A percentile compares a stretch with the other conserved stretches of the same genome.
Conservation (phyloP, 2,329 filamentous ascomycete genomes). For the Neopestalotiopsis rosae region DNA sequence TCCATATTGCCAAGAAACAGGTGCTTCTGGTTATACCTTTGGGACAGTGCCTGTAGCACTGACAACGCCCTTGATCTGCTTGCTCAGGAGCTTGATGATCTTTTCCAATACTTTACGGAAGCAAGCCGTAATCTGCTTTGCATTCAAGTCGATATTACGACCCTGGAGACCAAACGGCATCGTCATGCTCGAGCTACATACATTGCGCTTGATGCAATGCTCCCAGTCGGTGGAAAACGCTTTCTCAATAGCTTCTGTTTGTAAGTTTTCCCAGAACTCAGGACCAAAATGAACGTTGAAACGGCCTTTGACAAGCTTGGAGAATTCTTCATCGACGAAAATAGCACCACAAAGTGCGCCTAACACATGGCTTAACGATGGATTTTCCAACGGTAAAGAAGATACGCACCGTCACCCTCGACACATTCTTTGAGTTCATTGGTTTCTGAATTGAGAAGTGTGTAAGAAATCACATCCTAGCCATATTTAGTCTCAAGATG, state of each 20-base stretch:
- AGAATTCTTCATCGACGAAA: constrained; percentile 2
- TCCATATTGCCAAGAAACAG: background rate
- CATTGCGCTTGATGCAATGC: background rate
- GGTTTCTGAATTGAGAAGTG: background rate
- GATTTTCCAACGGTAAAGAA: background rate
- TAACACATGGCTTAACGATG: too few relatives aligned
- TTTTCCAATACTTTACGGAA: background rate
- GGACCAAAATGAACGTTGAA: background rate
- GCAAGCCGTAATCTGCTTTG: background rate
- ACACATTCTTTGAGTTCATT: background rate
- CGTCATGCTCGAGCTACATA: background rate
- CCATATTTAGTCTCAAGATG: background rate
- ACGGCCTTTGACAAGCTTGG: background rate
- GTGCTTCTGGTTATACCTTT: background rate
- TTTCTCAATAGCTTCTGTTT: background rate
- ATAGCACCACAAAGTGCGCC: background rate
- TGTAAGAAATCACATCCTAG: constrained; percentile 10
- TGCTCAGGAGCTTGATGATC: background rate
- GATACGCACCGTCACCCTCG: constrained; percentile 4
- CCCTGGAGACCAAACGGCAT: background rate
- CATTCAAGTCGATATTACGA: background rate
- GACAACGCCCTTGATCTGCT: background rate
- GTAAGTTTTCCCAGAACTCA: background rate
- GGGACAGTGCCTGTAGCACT: background rate
- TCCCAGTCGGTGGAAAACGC: background rate